phyloP scores from a whole-genome alignment of 2,329 filamentous ascomycete genomes.

The Aspergillus caelatus region DNA sequence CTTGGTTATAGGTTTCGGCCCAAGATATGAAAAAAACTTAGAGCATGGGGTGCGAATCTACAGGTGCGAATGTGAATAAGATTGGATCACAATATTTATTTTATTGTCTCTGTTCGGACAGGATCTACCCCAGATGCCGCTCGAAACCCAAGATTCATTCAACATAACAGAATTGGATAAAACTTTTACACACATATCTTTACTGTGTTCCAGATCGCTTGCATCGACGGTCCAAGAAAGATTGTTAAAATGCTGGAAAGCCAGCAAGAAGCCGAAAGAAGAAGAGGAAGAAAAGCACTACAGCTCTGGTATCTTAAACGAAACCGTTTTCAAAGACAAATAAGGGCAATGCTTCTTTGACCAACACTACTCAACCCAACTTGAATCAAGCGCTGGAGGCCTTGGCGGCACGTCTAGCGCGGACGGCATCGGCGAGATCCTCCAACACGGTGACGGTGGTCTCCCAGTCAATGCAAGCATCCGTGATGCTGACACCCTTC shows the following conservation, averaged over 20 bases:
- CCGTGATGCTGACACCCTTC: conserved; percentile 91
- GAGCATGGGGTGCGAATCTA: conserved; percentile 8
- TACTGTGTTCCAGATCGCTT: not conserved
- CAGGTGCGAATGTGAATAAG: not conserved
- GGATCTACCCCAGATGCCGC: not conserved
- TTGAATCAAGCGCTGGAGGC: conserved; percentile 32
- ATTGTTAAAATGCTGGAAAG: not conserved
- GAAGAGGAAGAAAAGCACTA: conserved; percentile 12
- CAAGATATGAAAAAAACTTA: conserved; percentile 10
- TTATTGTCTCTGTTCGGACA: not conserved
- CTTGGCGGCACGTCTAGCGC: conserved; percentile 65
- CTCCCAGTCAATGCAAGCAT: conserved; percentile 95
- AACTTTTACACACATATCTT: not conserved
- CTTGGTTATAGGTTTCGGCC: conserved; percentile 9
- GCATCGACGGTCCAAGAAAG: not conserved
- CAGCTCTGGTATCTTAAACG: conserved; percentile 26
- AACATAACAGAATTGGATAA: not conserved
- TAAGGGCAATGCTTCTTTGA: conserved; percentile 7
- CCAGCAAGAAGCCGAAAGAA: conserved; percentile 10
- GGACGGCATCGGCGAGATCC: conserved; percentile 81
- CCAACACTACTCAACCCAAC: conserved; percentile 14
- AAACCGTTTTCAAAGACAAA: conserved; percentile 15
- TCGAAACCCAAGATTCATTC: not conserved
- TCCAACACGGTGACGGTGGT: conserved; percentile 79
- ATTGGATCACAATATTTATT: not conserved